These are phyloP conservation scores for Debaryomycetaceae sp. DNA, from an alignment of 1,139 yeast genomes.

Conservation along the genomic window DNA sequence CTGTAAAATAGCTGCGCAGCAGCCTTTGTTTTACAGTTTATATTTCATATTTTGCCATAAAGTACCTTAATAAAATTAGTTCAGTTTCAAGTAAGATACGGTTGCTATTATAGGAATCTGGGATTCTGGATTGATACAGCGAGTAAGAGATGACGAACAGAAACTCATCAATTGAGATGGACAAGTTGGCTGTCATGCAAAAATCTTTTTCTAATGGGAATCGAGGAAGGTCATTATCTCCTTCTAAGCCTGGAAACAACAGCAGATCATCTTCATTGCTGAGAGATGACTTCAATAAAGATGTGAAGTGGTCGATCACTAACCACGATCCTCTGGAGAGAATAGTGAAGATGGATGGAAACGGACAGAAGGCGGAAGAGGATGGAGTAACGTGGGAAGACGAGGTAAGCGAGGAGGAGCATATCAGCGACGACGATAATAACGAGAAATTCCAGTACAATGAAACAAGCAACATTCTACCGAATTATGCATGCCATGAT, in stretches of 20 bases:
- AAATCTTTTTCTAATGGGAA: constrained; percentile 26
- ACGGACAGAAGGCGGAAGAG: constrained; percentile 9
- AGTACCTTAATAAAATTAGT: neutral
- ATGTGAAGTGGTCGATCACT: constrained; percentile 46
- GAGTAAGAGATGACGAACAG: constrained; percentile 26
- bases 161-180: constrained; percentile 42
- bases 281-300: constrained; percentile 36
- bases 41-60: neutral
- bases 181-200: constrained; percentile 40
- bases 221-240: constrained; percentile 41
- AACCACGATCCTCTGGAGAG: constrained; percentile 62
- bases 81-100: too few relatives aligned
- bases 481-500: constrained; percentile 54
- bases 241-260: constrained; percentile 25
- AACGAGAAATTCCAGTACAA: constrained; percentile 57
- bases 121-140: too few relatives aligned
- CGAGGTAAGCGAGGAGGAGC: constrained; percentile 61
- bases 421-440: constrained; percentile 59
- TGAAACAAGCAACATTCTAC: constrained; percentile 57
- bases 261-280: constrained; percentile 36
- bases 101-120: too few relatives aligned
- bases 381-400: constrained; percentile 30
- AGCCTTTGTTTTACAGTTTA: neutral
- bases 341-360: constrained; percentile 17
- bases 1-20: constrained; percentile 1